A percentile compares a stretch with the other conserved stretches of the same genome.
phyloP scores from a whole-genome alignment of 305 asterid genomes.

The Fraxinus velutina region DNA sequence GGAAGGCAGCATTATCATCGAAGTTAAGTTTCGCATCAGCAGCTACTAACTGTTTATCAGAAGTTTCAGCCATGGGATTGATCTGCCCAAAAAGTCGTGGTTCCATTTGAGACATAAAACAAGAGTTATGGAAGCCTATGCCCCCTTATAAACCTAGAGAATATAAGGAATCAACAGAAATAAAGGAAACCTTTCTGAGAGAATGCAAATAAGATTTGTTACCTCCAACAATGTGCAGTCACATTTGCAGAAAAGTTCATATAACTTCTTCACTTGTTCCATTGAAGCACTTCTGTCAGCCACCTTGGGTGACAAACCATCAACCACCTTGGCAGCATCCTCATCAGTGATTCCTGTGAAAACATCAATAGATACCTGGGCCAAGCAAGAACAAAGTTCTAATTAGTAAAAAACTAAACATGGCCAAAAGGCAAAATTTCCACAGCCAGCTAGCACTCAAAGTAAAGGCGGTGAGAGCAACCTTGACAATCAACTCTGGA shows the following conservation, averaged over 20 bases:
- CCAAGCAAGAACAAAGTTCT: conserved; percentile 1
- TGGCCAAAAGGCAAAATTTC: not conserved
- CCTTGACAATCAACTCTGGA: conserved; percentile 91
- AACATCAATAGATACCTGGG: conserved; percentile 82
- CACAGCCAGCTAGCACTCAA: conserved; percentile 13
- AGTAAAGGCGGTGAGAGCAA: conserved; percentile 20
- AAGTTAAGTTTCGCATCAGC: conserved; percentile 98
- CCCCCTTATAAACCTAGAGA: conserved; percentile 12
- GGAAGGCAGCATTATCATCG: conserved; percentile 92
- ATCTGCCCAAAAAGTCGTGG: conserved; percentile 45
- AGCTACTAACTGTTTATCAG: conserved; percentile 82
- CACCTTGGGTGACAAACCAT: conserved; percentile 78
- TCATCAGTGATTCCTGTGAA: conserved; percentile 88
- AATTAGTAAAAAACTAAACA: conserved; percentile 8
- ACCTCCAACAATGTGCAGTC: conserved; percentile 94
- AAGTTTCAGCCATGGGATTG: conserved; percentile 93
- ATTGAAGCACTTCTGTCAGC: conserved; percentile 77
- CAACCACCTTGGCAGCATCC: conserved; percentile 96
- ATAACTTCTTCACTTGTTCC: conserved; percentile 95
- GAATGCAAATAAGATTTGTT: conserved; percentile 22
- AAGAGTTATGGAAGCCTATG: conserved; percentile 15
- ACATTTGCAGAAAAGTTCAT: conserved; percentile 79
- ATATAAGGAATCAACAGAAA: conserved; percentile 4
- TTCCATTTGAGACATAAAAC: conserved; percentile 10
- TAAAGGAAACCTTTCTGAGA: not conserved